Evolutionary conservation across 1,139 yeast genomes (phyloP), one percentile per base, ranked within the genome.

Genomic region (Lodderomyces parapsilosis): DNA sequence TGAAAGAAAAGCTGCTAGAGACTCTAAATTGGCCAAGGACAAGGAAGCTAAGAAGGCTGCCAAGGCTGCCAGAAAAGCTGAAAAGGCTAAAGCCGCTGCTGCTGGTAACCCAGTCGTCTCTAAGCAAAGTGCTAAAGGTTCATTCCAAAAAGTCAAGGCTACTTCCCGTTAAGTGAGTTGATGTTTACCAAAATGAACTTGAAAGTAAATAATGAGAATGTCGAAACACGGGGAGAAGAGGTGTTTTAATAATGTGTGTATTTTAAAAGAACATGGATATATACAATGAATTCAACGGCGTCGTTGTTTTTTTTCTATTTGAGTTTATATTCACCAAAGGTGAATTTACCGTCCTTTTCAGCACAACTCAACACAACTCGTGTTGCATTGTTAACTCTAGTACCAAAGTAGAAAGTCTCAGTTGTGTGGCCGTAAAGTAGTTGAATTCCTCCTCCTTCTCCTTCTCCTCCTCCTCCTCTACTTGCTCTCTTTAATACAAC

Each of bases 1-100:
- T 74, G 93, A 86, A 69, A 94, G 97, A 83, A 88, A 90, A 83
- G 96, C 96, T 65, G 86, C 91, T 68, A 93, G 97, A 83, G 94
- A 89, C 54, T 85, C 82, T 71, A 89, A 91, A 74, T 78, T 83
- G 68, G 84, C 84, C 68, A 85, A 83, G 75, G 96, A 89, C 73
- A 91, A 91, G 84, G 97, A 88, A 74, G 81, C 89, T 80, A 89
- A 88, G 88, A 87, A 88, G 84, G 86, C 83, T 69, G 88, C 81
- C 63, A 93, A 89, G 78, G 93, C 86, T 71, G 81, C 86, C 72
- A 91, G 94, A 86, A 88, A 87, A 83, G 93, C 96, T 68, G 93
- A 85, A 65, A 85, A 86, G 78, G 96, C 96, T 64, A 83, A 83
- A 76, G 72, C 76, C 65, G 93, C 85, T 73, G 90, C 86, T 71